Conservation (phyloP, 441 rosid genomes). For the Macaranga tanarius region DNA sequence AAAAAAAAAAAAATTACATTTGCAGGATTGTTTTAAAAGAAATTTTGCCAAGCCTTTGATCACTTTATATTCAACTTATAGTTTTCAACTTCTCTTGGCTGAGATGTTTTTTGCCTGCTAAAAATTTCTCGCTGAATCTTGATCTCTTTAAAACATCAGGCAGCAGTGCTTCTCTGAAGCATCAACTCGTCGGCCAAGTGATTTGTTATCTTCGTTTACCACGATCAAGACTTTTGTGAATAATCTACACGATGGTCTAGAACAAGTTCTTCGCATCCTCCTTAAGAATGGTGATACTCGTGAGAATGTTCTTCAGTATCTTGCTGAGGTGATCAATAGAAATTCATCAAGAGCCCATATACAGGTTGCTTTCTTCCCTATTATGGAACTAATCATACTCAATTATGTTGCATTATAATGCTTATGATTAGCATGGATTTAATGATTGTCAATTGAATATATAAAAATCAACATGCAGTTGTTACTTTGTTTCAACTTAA, state of each 20-base stretch:
- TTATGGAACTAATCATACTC: neutral
- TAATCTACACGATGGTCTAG: conserved; percentile 61
- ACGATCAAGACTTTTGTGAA: conserved; percentile 79
- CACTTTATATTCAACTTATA: neutral
- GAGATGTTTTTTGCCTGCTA: neutral
- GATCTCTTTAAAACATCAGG: conserved; percentile 45
- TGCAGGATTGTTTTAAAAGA: neutral
- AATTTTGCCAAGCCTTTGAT: neutral
- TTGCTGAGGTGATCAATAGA: conserved; percentile 91
- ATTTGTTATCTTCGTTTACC: conserved; percentile 78
- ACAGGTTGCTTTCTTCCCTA: conserved; percentile 49
- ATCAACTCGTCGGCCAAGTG: conserved; percentile 76
- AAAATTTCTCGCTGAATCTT: conserved; percentile 21
- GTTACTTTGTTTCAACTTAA: neutral
- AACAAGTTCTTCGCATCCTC: conserved; percentile 65
- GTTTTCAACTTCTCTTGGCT: neutral
- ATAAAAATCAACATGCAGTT: neutral
- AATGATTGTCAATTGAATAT: neutral
- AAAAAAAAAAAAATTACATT: no score
- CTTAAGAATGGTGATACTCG: conserved; percentile 74
- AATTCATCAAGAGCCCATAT: conserved; percentile 85
- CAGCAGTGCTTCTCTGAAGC: conserved; percentile 91
- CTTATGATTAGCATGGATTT: neutral
- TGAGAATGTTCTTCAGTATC: conserved; percentile 85
- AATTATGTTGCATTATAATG: conserved; percentile 1